Conservation (phyloP, 495 filamentous ascomycete genomes). For the Xylaria venustula region DNA sequence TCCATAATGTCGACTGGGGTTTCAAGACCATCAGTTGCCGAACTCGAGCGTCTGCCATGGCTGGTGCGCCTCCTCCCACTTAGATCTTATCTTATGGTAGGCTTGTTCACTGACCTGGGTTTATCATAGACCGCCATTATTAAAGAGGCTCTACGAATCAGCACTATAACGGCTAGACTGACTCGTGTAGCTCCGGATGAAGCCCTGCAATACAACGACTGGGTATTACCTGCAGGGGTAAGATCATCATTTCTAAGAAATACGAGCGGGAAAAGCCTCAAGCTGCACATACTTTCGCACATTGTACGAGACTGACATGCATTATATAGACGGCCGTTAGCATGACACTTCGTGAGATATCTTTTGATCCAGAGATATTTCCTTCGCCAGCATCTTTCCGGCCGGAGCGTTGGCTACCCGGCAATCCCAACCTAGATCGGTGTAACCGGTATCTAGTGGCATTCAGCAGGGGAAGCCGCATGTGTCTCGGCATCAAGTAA, state of each 20-base stretch:
- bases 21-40: neutral
- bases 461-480: conserved; percentile 9
- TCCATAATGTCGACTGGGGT: neutral
- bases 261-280: too few relatives aligned
- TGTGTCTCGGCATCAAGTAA: conserved; percentile 16
- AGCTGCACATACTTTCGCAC: too few relatives aligned
- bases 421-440: conserved; percentile 1
- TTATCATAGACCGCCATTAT: neutral
- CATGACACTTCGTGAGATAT: conserved; percentile 13
- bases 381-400: conserved; percentile 7
- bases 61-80: neutral
- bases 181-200: conserved; percentile 8
- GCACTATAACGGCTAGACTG: neutral
- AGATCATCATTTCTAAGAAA: neutral
- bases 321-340: conserved; percentile 4
- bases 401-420: conserved; percentile 13
- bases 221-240: conserved; percentile 14
- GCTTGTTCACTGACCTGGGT: neutral
- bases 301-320: neutral
- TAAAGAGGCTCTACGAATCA: conserved; percentile 1
- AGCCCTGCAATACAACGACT: conserved; percentile 1
- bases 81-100: neutral
- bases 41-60: conserved; percentile 5
- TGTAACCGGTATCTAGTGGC: conserved; percentile 10
- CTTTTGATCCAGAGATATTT: conserved; percentile 5